phyloP scores from a whole-genome alignment of 73 alveolate genomes.

The Symbiodinium natans region DNA sequence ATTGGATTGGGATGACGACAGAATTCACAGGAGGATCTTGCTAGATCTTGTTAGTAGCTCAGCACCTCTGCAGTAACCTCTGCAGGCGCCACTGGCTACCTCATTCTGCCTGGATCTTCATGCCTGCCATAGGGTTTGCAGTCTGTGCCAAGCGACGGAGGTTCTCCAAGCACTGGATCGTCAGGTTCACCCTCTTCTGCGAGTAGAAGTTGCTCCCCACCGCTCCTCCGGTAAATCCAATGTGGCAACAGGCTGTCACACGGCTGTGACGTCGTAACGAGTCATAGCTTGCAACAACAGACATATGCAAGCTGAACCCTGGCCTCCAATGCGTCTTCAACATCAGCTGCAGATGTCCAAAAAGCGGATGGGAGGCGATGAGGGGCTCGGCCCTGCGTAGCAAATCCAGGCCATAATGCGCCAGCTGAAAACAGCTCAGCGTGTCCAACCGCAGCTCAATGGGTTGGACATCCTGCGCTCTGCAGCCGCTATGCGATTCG shows the following conservation, averaged over 20 bases:
- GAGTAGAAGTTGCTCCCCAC: conserved; percentile 45
- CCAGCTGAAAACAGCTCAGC: conserved; percentile 62
- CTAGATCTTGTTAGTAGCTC: no score
- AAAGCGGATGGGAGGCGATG: conserved; percentile 19
- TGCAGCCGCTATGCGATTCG: no score
- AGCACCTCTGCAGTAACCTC: no score
- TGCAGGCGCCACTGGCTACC: no score
- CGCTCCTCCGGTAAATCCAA: conserved; percentile 42
- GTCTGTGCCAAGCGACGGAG: conserved; percentile 15
- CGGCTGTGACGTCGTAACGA: no score
- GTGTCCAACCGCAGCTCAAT: conserved; percentile 83
- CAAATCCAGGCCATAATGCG: conserved; percentile 10
- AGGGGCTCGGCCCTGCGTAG: conserved; percentile 51
- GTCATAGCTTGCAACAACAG: not conserved
- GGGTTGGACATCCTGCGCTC: conserved; percentile 50
- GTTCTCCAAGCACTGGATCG: conserved; percentile 72
- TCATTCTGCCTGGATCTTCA: no score
- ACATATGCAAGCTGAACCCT: not conserved
- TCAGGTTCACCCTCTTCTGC: conserved; percentile 26
- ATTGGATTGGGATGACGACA: no score
- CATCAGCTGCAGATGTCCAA: conserved; percentile 60
- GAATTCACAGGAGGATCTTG: no score
- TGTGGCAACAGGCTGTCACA: no score
- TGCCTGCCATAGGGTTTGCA: no score
- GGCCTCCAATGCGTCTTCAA: conserved; percentile 87